A percentile compares a stretch with the other conserved stretches of the same genome.
These are phyloP conservation scores for Austroboletus eburneus DNA, from an alignment of 768 basidiomycete species.

Conservation along the genomic window DNA sequence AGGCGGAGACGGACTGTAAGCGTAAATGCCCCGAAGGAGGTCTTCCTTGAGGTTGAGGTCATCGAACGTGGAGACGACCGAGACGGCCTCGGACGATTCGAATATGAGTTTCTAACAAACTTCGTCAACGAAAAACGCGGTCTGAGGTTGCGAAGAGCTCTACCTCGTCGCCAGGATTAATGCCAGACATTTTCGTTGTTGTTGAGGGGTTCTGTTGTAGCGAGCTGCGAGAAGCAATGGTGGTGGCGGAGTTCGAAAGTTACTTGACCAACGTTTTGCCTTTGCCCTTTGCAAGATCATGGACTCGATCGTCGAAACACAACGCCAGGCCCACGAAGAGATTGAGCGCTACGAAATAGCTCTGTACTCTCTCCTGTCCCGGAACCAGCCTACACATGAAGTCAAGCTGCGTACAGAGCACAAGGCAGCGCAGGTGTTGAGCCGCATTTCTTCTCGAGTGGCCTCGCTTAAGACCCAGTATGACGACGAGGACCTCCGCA, in stretches of 20 bases:
- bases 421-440: slow-evolving; percentile 85
- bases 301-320: slow-evolving; percentile 94
- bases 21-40: slow-evolving; percentile 94
- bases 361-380: slow-evolving; percentile 77
- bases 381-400: slow-evolving; percentile 60
- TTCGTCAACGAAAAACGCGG: slow-evolving; percentile 1
- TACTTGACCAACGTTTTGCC: background rate
- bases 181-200: slow-evolving; percentile 64
- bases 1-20: slow-evolving; percentile 69
- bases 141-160: slow-evolving; percentile 17
- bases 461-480: slow-evolving; percentile 67
- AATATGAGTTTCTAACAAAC: slow-evolving; percentile 78
- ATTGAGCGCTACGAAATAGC: slow-evolving; percentile 88
- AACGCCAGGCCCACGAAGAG: slow-evolving; percentile 94
- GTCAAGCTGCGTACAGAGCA: slow-evolving; percentile 72
- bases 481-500: slow-evolving; percentile 69
- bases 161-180: slow-evolving; percentile 85
- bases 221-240: slow-evolving; percentile 17
- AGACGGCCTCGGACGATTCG: slow-evolving; percentile 90
- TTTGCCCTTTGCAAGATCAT: slow-evolving; percentile 37
- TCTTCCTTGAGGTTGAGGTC: slow-evolving; percentile 93
- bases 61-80: slow-evolving; percentile 85
- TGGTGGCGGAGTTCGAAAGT: slow-evolving; percentile 54
- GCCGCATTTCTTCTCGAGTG: slow-evolving; percentile 71
- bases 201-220: slow-evolving; percentile 32